Evolutionary conservation across 2,329 filamentous ascomycete genomes (phyloP), one percentile per base, ranked within the genome.

Genomic region (Drechslerella coelobrocha): DNA sequence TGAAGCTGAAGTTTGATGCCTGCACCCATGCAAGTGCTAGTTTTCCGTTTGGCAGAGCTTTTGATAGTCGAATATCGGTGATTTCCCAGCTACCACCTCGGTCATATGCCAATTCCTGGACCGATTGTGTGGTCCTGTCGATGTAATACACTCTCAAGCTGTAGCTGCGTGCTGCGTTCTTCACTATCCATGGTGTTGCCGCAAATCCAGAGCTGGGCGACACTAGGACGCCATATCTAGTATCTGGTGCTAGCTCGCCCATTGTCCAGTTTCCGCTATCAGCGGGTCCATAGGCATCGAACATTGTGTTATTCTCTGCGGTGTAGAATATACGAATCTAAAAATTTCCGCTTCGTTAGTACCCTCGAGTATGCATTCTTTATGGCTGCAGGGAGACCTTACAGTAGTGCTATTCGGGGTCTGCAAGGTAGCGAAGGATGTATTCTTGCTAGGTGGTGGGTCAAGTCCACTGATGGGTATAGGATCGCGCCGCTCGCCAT

Each of bases 311-410:
- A 21, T 68, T 68, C n/a, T 50, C 41, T 12, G 56, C 63, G 17
- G 56, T 56, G 41, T 68, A 68, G 27, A 68, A 68, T 55, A 68
- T 61, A 45, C 37, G 55, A 10, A 68, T 56, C 63, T 68, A 29
- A 54, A 9, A 54, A 21, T 34, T n/a, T 51, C 9, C 17, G 21
- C 10, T 23, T 14, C 7, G n/a, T 41, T 17, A 37, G 10, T 23
- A 41, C 24, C 34, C n/a, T 24, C 24, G 7, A 21, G 27, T 14
- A 2, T 41, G 23, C 2, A 9, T 21, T 12, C 14, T 27, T 21
- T 31, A 24, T 4, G n/a, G 12, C 2, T n/a, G 2, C 8, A 27
- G 37, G 23, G 3, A 29, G 31, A 7, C 24, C 63, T 43, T 51
- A 68, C 63, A 10, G 23, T 61, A 7, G 48, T 51, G 26, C 48